phyloP scores from a whole-genome alignment of 176 grass and related monocot species.

The Carex myosuroides region DNA sequence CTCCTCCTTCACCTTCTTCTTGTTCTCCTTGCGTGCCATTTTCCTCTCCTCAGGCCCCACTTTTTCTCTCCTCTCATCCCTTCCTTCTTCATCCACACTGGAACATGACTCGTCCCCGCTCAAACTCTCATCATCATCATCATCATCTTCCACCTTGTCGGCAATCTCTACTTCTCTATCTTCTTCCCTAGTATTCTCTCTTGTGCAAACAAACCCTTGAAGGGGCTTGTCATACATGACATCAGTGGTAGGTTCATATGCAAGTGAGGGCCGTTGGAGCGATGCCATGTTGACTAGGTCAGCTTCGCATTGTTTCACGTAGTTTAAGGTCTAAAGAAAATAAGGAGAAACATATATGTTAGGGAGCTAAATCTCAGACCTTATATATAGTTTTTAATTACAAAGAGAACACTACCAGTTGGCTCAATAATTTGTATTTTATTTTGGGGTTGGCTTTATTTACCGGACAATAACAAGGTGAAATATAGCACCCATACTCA shows the following conservation, averaged over 20 bases:
- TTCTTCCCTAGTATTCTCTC: slow-evolving; percentile 28
- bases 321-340: slow-evolving; percentile 49
- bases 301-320: slow-evolving; percentile 78
- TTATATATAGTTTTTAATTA: background rate
- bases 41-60: slow-evolving; percentile 64
- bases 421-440: background rate
- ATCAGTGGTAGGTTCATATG: slow-evolving; percentile 62
- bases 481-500: background rate
- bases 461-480: background rate
- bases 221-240: slow-evolving; percentile 72
- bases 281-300: slow-evolving; percentile 74
- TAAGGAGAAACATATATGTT: background rate
- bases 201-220: slow-evolving; percentile 52
- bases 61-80: slow-evolving; percentile 36
- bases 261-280: slow-evolving; percentile 54
- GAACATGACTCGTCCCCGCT: slow-evolving; percentile 31
- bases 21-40: slow-evolving; percentile 69
- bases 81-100: slow-evolving; percentile 37
- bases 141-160: slow-evolving; percentile 9
- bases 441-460: background rate
- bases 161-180: slow-evolving; percentile 13
- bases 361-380: background rate
- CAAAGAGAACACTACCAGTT: background rate
- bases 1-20: slow-evolving; percentile 92
- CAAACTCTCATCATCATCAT: slow-evolving; percentile 16